A percentile compares a stretch with the other conserved stretches of the same genome.
These are phyloP conservation scores for Trichoderma breve DNA, from an alignment of 2,329 filamentous ascomycete species.

Conservation along the genomic window DNA sequence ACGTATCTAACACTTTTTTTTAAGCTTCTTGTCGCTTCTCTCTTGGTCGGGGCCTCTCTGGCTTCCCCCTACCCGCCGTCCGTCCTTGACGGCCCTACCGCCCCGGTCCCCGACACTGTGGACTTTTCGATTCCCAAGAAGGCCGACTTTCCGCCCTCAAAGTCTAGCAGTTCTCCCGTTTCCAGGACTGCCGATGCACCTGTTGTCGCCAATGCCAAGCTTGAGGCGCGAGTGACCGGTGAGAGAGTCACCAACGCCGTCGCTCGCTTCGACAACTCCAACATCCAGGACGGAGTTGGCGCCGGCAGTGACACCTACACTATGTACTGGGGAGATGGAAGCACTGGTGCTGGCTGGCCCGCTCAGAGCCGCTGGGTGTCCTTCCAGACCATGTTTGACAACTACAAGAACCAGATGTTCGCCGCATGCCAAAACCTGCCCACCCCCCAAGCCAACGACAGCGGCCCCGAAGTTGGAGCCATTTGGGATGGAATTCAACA, in stretches of 20 bases:
- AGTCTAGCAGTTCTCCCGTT: not conserved
- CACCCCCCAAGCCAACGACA: slow-evolving; percentile 17
- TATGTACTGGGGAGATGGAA: slow-evolving; percentile 22
- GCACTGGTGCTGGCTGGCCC: slow-evolving; percentile 16
- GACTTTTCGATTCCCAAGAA: slow-evolving; percentile 10
- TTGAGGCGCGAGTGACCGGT: not conserved
- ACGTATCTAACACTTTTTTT: not conserved
- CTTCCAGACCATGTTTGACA: slow-evolving; percentile 26
- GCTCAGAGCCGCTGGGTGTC: slow-evolving; percentile 14
- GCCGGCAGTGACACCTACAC: slow-evolving; percentile 30
- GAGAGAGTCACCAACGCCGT: slow-evolving; percentile 10
- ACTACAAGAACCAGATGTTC: slow-evolving; percentile 24
- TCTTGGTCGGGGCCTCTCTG: slow-evolving; percentile 1
- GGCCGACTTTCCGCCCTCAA: slow-evolving; percentile 6
- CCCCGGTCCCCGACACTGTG: slow-evolving; percentile 3
- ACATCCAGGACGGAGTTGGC: slow-evolving; percentile 22
- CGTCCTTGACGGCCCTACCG: not conserved
- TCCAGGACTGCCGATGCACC: not conserved
- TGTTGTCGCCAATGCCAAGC: not conserved
- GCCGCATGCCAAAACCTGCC: slow-evolving; percentile 18
- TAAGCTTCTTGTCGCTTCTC: slow-evolving; percentile 9
- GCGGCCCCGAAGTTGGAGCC: slow-evolving; percentile 16
- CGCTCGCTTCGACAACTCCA: slow-evolving; percentile 17
- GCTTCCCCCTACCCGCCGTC: slow-evolving; percentile 12
- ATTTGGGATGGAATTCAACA: slow-evolving; percentile 32